These are phyloP conservation scores for Leavenworthia alabamica DNA, from an alignment of 345 rosid species.

Conservation along the genomic window DNA sequence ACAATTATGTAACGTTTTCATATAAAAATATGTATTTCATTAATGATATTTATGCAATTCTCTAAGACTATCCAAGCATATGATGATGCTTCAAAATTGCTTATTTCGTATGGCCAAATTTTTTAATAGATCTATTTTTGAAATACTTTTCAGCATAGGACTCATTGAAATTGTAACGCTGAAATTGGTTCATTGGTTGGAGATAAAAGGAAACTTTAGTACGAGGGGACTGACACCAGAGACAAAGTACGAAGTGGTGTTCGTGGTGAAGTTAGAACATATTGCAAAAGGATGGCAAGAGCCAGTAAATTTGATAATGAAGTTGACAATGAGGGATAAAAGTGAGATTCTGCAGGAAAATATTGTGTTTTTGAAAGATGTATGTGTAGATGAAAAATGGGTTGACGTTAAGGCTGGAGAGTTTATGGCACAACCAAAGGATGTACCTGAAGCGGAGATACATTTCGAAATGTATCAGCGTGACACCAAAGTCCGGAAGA, in stretches of 20 bases:
- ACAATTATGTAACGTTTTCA: no score
- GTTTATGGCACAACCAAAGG: not conserved
- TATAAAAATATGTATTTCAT: no score
- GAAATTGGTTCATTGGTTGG: constrained; percentile 50
- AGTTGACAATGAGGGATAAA: not conserved
- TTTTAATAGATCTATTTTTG: no score
- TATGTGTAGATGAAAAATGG: not conserved
- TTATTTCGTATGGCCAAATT: no score
- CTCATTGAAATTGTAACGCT: constrained; percentile 38
- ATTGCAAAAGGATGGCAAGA: not conserved
- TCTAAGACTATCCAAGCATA: no score
- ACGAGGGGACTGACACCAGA: constrained; percentile 19
- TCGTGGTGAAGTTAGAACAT: constrained; percentile 30
- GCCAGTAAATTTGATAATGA: not conserved
- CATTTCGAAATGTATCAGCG: not conserved
- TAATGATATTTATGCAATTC: no score
- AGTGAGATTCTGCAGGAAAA: not conserved
- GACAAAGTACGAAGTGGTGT: constrained; percentile 33
- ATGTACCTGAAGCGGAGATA: not conserved
- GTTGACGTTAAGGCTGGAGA: not conserved
- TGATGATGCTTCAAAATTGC: no score
- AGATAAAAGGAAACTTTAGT: constrained; percentile 17
- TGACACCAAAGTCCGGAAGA: not conserved
- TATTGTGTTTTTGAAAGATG: not conserved
- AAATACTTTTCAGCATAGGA: not conserved